A percentile compares a stretch with the other conserved stretches of the same genome.
Evolutionary conservation across 164 flowering plant genomes (phyloP).

Genomic region (Malania oleifera): DNA sequence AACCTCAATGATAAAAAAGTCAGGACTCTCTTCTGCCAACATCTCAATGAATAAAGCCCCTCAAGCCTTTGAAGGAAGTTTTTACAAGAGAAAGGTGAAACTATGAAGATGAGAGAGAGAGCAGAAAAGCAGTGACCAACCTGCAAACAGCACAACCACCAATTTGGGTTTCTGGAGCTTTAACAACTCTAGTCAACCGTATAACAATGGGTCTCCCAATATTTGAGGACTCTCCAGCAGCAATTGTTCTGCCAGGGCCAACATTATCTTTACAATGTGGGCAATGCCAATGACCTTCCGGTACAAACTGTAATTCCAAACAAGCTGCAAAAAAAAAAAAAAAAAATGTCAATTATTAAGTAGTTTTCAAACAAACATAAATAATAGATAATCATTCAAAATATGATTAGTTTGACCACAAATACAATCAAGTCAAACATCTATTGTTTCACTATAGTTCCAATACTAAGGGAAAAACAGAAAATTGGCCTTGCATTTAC

Average conservation of each 20-base stretch:
- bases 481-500: no score
- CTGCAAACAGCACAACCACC: slow-evolving; percentile 96
- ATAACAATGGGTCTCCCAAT: slow-evolving; percentile 40
- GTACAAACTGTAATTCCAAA: slow-evolving; percentile 41
- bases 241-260: slow-evolving; percentile 26
- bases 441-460: not conserved
- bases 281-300: slow-evolving; percentile 61
- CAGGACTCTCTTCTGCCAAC: no score
- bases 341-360: not conserved
- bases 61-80: no score
- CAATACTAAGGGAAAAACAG: not conserved
- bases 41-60: no score
- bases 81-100: no score
- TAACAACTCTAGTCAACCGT: slow-evolving; percentile 59
- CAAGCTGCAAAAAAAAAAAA: slow-evolving; percentile 52
- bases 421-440: not conserved
- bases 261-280: slow-evolving; percentile 53
- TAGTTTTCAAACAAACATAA: not conserved
- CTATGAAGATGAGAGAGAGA: no score
- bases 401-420: not conserved
- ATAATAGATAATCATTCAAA: not conserved
- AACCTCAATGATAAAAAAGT: no score
- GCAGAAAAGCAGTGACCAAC: slow-evolving; percentile 24
- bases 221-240: slow-evolving; percentile 30
- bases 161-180: slow-evolving; percentile 58